Base-by-base conservation (phyloP, 2,329 filamentous ascomycete species). In the Phoma sp. region DNA sequence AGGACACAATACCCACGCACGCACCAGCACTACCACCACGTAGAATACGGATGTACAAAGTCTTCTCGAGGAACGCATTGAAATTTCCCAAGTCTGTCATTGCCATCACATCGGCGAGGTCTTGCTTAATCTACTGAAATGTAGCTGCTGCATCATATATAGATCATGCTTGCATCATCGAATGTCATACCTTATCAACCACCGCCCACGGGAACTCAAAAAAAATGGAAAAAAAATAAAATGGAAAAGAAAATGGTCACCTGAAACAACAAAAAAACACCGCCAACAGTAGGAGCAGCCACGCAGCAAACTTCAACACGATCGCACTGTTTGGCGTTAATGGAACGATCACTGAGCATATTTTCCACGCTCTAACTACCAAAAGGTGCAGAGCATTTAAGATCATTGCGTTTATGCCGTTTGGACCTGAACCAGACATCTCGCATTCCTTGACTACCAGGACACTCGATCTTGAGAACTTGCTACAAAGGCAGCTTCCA, bases 251-350 rank as follows among this genome's bases (percentile, higher is more conserved):
- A n/a, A n/a, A n/a, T n/a, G n/a, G n/a, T n/a, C n/a, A n/a, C n/a
- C n/a, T 4, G 4, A 15, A 25, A 15, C 36, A 24, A 27, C 25
- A n/a, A 24, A 24, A 12, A 4, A 27, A 33, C 8, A 5, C 13
- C 15, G 29, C 12, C 12, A 13, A 13, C 15, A 45, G 19, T 12
- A 39, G 32, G 12, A 17, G 25, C 9, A 38, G 35, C 38, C 31
- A 32, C 8, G 39, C 40, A 37, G 24, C 38, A 13, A 50, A 53
- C 43, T 33, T 32, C 27, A 36, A 3, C 2, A 31, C 36, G 0
- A 35, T 55, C 21, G 58, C 60, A 6, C 33, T 60, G 21, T 62
- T 67, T 36, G 55, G 62, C 19, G 57, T 51, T 24, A 60, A 55
- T 19, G 55, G 55, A n/a, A 59, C 62, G 21, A 57, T 68, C 13